A percentile compares a stretch with the other conserved stretches of the same genome.
phyloP scores from a whole-genome alignment of 768 basidiomycete genomes.

The Suillus placidus region DNA sequence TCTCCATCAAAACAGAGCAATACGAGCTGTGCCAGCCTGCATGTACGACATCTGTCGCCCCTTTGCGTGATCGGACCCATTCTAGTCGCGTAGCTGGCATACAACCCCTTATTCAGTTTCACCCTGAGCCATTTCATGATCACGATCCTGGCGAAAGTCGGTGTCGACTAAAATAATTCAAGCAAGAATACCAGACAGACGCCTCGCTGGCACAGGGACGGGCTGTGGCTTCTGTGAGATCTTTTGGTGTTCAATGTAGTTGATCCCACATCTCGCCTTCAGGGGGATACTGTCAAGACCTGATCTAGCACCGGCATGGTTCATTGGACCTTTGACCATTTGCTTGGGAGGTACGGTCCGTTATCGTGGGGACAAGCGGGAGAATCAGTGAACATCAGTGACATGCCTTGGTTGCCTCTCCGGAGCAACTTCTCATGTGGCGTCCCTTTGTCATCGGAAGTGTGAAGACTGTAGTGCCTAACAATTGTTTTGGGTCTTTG shows the following conservation, averaged over 20 bases:
- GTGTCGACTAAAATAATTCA: constrained; percentile 11
- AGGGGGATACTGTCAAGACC: too few species aligned
- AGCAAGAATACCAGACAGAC: not conserved
- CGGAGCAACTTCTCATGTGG: not conserved
- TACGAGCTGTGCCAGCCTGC: constrained; percentile 39
- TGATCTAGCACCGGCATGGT: too few species aligned
- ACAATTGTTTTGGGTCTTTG: not conserved
- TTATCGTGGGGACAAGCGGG: not conserved
- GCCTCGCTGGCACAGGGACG: not conserved
- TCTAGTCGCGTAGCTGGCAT: not conserved
- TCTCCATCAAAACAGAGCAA: constrained; percentile 25
- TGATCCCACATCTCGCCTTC: too few species aligned
- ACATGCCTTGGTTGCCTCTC: not conserved
- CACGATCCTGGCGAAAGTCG: constrained; percentile 1
- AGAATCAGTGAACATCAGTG: not conserved
- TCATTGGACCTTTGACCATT: not conserved
- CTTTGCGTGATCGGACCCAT: constrained; percentile 13
- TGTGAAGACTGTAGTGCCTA: not conserved
- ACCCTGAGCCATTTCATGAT: not conserved
- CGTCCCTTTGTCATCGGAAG: too few species aligned
- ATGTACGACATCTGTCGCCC: constrained; percentile 30
- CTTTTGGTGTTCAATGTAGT: not conserved
- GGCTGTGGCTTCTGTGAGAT: not conserved
- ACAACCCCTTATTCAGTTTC: not conserved
- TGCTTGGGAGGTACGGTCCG: not conserved